Conservation (phyloP, 176 grass and related monocot genomes). For the Triticum aestivum region DNA sequence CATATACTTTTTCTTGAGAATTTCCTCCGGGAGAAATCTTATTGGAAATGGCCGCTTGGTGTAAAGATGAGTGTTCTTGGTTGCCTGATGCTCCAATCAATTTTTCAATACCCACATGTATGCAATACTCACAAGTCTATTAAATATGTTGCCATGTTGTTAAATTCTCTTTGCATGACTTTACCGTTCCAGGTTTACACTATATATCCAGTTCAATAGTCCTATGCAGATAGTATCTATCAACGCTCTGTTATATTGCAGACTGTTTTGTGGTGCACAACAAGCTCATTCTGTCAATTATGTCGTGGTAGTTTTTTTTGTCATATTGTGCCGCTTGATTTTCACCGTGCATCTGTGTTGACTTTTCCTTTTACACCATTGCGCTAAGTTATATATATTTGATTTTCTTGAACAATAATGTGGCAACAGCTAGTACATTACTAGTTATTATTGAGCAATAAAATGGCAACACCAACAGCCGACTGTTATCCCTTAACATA, state of each 20-base stretch:
- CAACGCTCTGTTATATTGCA: not conserved
- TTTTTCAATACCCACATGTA: slow-evolving; percentile 84
- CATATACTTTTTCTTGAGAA: slow-evolving; percentile 78
- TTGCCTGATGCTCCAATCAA: slow-evolving; percentile 88
- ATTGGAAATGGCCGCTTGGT: slow-evolving; percentile 68
- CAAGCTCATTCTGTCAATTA: not conserved
- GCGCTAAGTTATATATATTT: not conserved
- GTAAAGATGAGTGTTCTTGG: slow-evolving; percentile 83
- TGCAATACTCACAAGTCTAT: slow-evolving; percentile 58
- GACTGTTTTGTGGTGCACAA: slow-evolving; percentile 2
- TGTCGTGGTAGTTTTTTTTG: not conserved
- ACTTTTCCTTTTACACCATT: slow-evolving; percentile 15
- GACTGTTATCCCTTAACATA: not conserved
- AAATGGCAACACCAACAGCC: not conserved
- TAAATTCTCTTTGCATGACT: not conserved
- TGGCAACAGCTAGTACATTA: not conserved
- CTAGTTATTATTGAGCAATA: slow-evolving; percentile 17
- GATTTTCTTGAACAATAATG: slow-evolving; percentile 18
- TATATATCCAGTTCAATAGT: slow-evolving; percentile 1
- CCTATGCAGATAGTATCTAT: not conserved
- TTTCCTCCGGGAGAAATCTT: slow-evolving; percentile 54
- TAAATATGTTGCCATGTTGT: slow-evolving; percentile 8
- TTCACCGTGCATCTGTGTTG: not conserved
- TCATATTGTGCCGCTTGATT: not conserved
- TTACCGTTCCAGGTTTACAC: slow-evolving; percentile 2